A percentile compares a stretch with the other conserved stretches of the same genome.
phyloP scores from a whole-genome alignment of 2,329 filamentous ascomycete genomes.

The Stagonosporopsis vannaccii region DNA sequence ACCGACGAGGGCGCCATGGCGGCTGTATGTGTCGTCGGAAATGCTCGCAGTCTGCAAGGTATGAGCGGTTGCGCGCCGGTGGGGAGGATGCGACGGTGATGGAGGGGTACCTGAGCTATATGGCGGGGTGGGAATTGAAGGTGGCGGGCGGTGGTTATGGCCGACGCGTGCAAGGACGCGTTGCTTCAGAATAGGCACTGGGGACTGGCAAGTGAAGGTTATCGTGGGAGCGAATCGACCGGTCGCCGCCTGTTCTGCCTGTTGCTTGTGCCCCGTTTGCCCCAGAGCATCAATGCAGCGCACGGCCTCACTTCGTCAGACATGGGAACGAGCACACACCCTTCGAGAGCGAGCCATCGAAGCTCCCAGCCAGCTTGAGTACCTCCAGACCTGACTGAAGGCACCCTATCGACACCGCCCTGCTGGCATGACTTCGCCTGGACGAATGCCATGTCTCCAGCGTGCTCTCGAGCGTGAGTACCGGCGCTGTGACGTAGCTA shows the following conservation, averaged over 20 bases:
- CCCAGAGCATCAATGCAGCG: slow-evolving; percentile 2
- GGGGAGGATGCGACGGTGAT: slow-evolving; percentile 21
- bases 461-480: not conserved
- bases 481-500: slow-evolving; percentile 16
- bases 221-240: slow-evolving; percentile 8
- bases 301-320: slow-evolving; percentile 8
- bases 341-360: not conserved
- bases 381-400: not conserved
- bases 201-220: not conserved
- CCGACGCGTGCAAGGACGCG: slow-evolving; percentile 3
- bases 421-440: not conserved
- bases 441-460: not conserved
- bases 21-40: slow-evolving; percentile 13
- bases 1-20: slow-evolving; percentile 48
- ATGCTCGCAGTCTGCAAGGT: slow-evolving; percentile 15
- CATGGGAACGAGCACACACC: not conserved
- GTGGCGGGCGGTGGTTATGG: not conserved
- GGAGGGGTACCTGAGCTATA: slow-evolving; percentile 33
- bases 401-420: too few species aligned
- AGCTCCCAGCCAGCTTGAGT: too few species aligned
- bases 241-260: slow-evolving; percentile 14
- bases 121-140: slow-evolving; percentile 16
- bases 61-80: slow-evolving; percentile 16
- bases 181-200: not conserved
- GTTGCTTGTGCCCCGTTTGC: slow-evolving; percentile 10